Evolutionary conservation across 805 yeast species (phyloP), one percentile per base, ranked within the genome.

Genomic region (Ogataea populi-albae): DNA sequence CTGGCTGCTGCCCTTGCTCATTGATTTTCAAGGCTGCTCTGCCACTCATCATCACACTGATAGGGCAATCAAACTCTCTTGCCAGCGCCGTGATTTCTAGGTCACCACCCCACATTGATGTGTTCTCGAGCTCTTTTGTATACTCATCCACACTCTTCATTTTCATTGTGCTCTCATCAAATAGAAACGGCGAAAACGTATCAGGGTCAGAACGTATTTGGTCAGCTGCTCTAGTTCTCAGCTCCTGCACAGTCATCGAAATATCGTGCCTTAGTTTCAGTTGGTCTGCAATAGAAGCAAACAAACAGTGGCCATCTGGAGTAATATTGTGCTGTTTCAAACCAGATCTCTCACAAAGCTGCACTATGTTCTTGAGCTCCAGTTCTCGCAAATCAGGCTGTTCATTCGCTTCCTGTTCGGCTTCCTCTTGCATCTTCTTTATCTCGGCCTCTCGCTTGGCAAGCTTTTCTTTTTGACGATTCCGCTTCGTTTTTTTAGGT

Each of bases 81-180:
- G 94, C 71, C 26, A 89, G 66, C 0, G 97, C 96, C 54, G 86
- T 59, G 14, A 91, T 79, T 64, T 91, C 98, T 66, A 87, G 67
- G 50, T 93, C 97, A 6, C 96, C 93, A 17, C 98, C 98, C 98
- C 98, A 91, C 68, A 85, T 75, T 0, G 95, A 79, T 0, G 96
- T 86, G n/a, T 59, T 66, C 40, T 74, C 83, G 39, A 91, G 69
- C 43, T 79, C 81, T 3, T 66, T 59, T 3, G 86, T 73, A 57
- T 93, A 93, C 16, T 75, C 75, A 24, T 74, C 80, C 19, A 89
- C 61, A 45, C 84, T 83, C 32, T 71, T 69, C 41, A 86, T 47
- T 6, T 73, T 65, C 67, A 80, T 69, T 1, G 89, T 82, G 10
- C 64, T 66, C 47, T 87, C 96, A 55, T 86, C 95, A 52, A 87